These are phyloP conservation scores for Russula brevipes DNA, from an alignment of 768 basidiomycete genomes.

Conservation along the genomic window DNA sequence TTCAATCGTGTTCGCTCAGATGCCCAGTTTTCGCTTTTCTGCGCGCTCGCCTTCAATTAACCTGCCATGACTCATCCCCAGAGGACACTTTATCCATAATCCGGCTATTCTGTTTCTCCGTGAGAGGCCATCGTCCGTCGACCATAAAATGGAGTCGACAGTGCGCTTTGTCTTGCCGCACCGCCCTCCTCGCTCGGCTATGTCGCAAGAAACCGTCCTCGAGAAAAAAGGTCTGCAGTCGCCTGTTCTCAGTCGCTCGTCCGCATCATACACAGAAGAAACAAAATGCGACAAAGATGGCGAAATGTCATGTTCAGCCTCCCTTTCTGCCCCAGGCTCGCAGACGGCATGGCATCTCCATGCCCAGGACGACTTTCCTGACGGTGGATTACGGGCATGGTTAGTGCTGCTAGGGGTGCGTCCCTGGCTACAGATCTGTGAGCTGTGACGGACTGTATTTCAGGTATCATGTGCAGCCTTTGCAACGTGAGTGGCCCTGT, in stretches of 20 bases:
- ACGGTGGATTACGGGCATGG: constrained; percentile 45
- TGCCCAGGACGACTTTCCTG: constrained; percentile 33
- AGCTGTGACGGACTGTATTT: neutral
- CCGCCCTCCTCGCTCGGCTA: neutral
- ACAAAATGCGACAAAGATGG: neutral
- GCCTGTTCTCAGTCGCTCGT: neutral
- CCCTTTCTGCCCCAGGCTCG: neutral
- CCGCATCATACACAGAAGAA: neutral
- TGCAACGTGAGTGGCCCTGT: constrained; percentile 36
- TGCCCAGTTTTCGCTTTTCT: no score
- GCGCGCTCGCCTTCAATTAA: no score
- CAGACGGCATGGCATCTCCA: neutral
- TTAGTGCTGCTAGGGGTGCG: constrained; percentile 39
- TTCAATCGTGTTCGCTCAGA: no score
- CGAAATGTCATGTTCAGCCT: neutral
- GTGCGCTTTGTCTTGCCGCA: neutral
- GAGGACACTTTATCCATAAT: no score
- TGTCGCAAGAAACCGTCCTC: neutral
- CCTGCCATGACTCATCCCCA: no score
- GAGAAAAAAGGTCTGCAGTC: neutral
- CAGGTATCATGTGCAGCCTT: constrained; percentile 36
- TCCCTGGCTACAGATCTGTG: neutral
- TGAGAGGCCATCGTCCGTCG: neutral
- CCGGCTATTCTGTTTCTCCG: neutral
- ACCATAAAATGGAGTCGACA: neutral